Base-by-base conservation (phyloP, 768 basidiomycete genomes). In the Gymnopilus dilepis region DNA sequence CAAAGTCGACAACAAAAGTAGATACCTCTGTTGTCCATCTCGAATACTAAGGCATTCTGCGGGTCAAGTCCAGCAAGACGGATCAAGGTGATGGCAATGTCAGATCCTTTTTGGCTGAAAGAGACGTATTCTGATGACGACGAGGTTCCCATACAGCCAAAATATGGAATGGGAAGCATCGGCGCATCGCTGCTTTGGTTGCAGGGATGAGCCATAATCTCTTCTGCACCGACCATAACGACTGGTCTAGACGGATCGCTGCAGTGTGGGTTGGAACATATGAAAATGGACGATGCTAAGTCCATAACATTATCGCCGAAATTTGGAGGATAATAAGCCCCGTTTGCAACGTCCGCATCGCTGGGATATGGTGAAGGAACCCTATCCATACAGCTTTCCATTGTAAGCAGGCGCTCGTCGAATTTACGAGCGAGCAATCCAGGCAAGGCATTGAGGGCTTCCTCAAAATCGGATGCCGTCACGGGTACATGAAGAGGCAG, bases 1-100 rank as follows among this genome's bases (percentile, higher is more conserved):
- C 33, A 42, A 58, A 65, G 13, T 24, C 6, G 17, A 34, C 65
- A 65, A n/a, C 21, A 33, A 34, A 66, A 66, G 19, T 61, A 55
- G 26, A 63, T 22, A 31, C 60, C 52, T 34, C 48, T 58, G n/a
- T 31, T 54, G 30, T 66, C 65, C 58, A 66, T 63, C 4, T 66
- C 61, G 7, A 54, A 17, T 19, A 40, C 56, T 31, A 58, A 24
- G 0, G 61, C 61, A 38, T 15, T 37, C 6, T 22, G 8, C 11
- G 47, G 42, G 6, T 59, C 61, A 6, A 63, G 45, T 4, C 65
- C 65, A 1, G 51, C 61, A n/a, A 43, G 34, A 21, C 21, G 56
- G n/a, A 62, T 58, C 24, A 66, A 24, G 3, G 37, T 12, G 15
- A 8, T 9, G 21, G 61, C 65, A 6, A 57, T 24, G 5, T 24